Conservation (phyloP, 306 rosid genomes). For the Abrus pulchellus region DNA sequence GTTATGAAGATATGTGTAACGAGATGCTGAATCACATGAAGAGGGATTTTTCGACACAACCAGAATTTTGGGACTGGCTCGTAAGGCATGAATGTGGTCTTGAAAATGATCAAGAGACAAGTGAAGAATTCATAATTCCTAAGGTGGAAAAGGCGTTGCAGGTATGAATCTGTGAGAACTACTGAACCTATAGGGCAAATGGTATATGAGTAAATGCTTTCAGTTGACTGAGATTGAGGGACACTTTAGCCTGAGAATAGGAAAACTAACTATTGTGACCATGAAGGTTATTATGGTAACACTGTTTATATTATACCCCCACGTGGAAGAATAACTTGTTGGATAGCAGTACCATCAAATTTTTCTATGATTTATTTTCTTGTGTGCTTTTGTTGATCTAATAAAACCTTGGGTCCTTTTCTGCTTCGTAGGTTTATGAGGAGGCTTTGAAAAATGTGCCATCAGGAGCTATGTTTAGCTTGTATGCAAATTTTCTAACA, state of each 20-base stretch:
- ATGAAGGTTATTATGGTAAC: conserved; percentile 13
- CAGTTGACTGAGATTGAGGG: conserved; percentile 19
- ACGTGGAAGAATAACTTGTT: conserved; percentile 24
- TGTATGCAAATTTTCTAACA: conserved; percentile 67
- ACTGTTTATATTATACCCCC: not conserved
- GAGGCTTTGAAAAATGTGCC: conserved; percentile 76
- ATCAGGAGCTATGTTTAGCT: conserved; percentile 60
- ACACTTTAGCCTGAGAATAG: conserved; percentile 25
- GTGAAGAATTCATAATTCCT: conserved; percentile 57
- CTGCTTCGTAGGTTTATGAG: conserved; percentile 75
- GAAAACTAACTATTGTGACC: conserved; percentile 6
- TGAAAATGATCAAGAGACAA: conserved; percentile 48
- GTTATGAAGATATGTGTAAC: conserved; percentile 67
- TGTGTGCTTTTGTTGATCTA: conserved; percentile 36
- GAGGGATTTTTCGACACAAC: conserved; percentile 72
- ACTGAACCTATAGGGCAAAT: conserved; percentile 1
- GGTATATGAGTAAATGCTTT: conserved; percentile 28
- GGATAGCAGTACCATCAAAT: not conserved
- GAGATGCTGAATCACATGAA: conserved; percentile 75
- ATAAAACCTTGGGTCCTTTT: conserved; percentile 35
- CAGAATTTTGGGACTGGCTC: conserved; percentile 93
- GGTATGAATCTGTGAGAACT: conserved; percentile 60
- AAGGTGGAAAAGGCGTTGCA: conserved; percentile 69
- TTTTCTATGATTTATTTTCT: conserved; percentile 1
- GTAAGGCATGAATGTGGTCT: conserved; percentile 70